Evolutionary conservation across 495 filamentous ascomycete genomes (phyloP).

Genomic region (Hypoxylon rickii): DNA sequence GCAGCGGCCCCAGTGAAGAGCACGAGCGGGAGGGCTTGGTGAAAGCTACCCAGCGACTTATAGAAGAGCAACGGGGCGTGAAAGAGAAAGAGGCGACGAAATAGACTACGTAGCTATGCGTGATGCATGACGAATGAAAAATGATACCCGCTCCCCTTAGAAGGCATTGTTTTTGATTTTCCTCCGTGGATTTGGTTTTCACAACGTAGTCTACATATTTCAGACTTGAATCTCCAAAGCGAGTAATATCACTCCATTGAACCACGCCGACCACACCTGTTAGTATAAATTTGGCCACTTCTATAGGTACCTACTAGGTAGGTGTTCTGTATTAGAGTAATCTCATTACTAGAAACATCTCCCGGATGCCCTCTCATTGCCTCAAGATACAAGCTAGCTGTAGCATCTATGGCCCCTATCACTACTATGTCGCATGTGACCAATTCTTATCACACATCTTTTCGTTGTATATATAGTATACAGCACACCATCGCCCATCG

Average conservation of each 20-base stretch:
- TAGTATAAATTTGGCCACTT: no score
- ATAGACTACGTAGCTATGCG: slow-evolving; percentile 8
- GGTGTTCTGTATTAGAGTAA: no score
- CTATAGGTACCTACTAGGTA: not conserved
- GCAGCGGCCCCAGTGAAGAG: slow-evolving; percentile 73
- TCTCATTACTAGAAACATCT: not conserved
- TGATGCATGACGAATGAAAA: slow-evolving; percentile 11
- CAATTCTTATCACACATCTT: slow-evolving; percentile 9
- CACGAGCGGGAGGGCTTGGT: slow-evolving; percentile 74
- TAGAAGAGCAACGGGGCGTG: slow-evolving; percentile 57
- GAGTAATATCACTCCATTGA: no score
- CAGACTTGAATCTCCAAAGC: no score
- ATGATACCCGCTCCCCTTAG: slow-evolving; percentile 25
- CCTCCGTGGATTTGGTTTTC: no score
- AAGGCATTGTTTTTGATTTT: no score
- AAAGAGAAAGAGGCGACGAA: slow-evolving; percentile 12
- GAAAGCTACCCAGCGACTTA: slow-evolving; percentile 67
- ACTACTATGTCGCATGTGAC: no score
- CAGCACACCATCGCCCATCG: slow-evolving; percentile 11
- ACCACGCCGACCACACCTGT: no score
- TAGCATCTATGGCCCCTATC: no score
- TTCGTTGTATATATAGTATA: slow-evolving; percentile 24
- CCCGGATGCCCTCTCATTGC: not conserved
- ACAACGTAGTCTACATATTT: no score
- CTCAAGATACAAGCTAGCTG: slow-evolving; percentile 1